A percentile compares a stretch with the other conserved stretches of the same genome.
Evolutionary conservation across 1,284 basidiomycete species (phyloP).

Genomic region (Sphaerobolus stellatus): DNA sequence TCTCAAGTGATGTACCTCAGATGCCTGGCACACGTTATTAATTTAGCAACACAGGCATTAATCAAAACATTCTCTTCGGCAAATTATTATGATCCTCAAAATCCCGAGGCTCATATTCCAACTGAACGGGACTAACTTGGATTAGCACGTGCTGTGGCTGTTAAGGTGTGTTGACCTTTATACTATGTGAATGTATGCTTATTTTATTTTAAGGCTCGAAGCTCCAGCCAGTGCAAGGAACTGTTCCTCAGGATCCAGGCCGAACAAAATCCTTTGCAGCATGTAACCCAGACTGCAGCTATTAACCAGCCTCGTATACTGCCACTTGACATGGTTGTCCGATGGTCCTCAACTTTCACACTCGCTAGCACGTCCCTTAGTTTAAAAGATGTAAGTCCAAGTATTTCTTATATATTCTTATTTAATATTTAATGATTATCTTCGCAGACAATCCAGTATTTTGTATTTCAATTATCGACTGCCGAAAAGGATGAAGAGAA

Average conservation of each 20-base stretch:
- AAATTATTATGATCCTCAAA: constrained; percentile 27
- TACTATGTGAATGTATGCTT: background rate
- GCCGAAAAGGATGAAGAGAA: constrained; percentile 29
- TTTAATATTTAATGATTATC: background rate
- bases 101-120: constrained; percentile 21
- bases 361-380: constrained; percentile 34
- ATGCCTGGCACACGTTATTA: constrained; percentile 40
- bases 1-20: no score
- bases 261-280: no score
- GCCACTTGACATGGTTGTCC: constrained; percentile 39
- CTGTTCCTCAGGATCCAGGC: constrained; percentile 28
- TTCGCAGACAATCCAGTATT: constrained; percentile 19
- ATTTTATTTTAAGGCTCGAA: constrained; percentile 26
- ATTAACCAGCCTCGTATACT: constrained; percentile 19
- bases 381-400: constrained; percentile 23
- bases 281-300: no score
- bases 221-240: constrained; percentile 34
- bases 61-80: constrained; percentile 31
- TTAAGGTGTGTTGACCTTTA: constrained; percentile 29
- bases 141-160: constrained; percentile 28
- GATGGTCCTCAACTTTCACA: constrained; percentile 41
- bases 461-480: constrained; percentile 29
- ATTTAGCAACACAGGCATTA: constrained; percentile 36
- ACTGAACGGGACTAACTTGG: constrained; percentile 29
- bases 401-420: constrained; percentile 10